These are phyloP conservation scores for Botryosphaeria dothidea DNA, from an alignment of 2,329 filamentous ascomycete species.

Conservation along the genomic window DNA sequence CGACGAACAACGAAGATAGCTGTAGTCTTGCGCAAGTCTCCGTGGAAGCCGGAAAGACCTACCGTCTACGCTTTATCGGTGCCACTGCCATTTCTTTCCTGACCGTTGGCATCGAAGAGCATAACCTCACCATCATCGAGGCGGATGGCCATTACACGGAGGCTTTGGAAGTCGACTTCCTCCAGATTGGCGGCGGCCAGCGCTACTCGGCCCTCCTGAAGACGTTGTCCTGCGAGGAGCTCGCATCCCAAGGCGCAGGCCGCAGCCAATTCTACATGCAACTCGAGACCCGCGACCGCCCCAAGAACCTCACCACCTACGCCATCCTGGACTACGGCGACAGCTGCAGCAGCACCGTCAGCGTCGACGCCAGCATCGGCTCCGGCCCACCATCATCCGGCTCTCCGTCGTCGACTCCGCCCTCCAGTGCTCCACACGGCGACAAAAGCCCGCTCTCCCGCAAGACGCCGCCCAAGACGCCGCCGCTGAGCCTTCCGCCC, in stretches of 20 bases:
- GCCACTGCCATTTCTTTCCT: conserved; percentile 57
- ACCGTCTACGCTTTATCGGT: conserved; percentile 63
- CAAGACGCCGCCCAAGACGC: conserved; percentile 22
- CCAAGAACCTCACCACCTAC: conserved; percentile 48
- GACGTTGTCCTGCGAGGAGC: conserved; percentile 52
- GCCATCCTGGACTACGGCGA: conserved; percentile 49
- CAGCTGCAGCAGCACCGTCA: background rate
- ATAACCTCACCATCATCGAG: conserved; percentile 61
- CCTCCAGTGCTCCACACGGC: too few species aligned
- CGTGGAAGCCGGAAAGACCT: conserved; percentile 61
- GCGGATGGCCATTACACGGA: conserved; percentile 58
- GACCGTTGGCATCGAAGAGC: conserved; percentile 53
- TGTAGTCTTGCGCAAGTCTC: conserved; percentile 56
- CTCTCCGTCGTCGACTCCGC: too few species aligned
- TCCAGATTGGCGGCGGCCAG: conserved; percentile 61
- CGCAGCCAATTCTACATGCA: conserved; percentile 47
- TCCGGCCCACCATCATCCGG: background rate
- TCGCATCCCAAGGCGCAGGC: conserved; percentile 33
- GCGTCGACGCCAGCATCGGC: background rate
- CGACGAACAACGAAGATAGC: conserved; percentile 32
- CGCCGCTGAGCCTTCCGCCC: conserved; percentile 34
- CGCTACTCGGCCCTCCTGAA: conserved; percentile 60
- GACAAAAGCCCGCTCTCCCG: conserved; percentile 8
- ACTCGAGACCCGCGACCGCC: conserved; percentile 54
- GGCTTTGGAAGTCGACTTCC: conserved; percentile 47